phyloP scores from a whole-genome alignment of 371 early-diverging fungal genomes.

The Basidiobolus meristosporus region DNA sequence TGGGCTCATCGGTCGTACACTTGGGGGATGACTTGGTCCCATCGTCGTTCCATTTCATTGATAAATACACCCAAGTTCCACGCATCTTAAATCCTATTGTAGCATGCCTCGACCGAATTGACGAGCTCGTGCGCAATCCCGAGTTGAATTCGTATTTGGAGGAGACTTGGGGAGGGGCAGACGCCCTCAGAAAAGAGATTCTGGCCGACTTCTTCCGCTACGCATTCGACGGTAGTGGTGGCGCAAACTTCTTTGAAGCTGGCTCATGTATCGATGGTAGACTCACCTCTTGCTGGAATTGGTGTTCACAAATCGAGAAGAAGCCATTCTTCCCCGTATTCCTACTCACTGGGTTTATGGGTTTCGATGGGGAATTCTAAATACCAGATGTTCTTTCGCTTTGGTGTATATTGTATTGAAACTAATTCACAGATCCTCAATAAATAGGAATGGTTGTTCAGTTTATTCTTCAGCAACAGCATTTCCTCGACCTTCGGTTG shows the following conservation, averaged over 20 bases:
- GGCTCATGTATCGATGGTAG: constrained; percentile 95
- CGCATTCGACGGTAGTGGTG: constrained; percentile 93
- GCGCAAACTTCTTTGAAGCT: constrained; percentile 86
- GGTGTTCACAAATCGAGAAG: constrained; percentile 86
- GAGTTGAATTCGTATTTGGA: constrained; percentile 43
- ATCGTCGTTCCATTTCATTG: constrained; percentile 89
- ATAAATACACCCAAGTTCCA: constrained; percentile 92
- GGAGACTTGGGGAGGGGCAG: constrained; percentile 39
- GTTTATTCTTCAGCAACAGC: too few relatives aligned
- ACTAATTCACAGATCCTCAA: too few relatives aligned
- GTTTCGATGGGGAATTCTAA: background rate
- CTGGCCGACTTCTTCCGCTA: constrained; percentile 84
- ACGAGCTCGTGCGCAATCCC: constrained; percentile 22
- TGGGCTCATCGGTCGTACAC: constrained; percentile 88
- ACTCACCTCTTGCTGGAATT: constrained; percentile 88
- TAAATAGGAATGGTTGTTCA: too few relatives aligned
- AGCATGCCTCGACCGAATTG: constrained; percentile 49
- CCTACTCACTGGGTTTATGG: constrained; percentile 46
- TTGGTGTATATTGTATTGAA: too few relatives aligned
- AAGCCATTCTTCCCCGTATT: constrained; percentile 84
- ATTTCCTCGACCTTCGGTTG: too few relatives aligned
- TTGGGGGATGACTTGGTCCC: constrained; percentile 87
- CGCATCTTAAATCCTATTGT: constrained; percentile 80
- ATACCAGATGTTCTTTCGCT: too few relatives aligned
- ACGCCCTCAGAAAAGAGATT: constrained; percentile 41